These are phyloP conservation scores for Salix exigua DNA, from an alignment of 345 rosid species.

Conservation along the genomic window DNA sequence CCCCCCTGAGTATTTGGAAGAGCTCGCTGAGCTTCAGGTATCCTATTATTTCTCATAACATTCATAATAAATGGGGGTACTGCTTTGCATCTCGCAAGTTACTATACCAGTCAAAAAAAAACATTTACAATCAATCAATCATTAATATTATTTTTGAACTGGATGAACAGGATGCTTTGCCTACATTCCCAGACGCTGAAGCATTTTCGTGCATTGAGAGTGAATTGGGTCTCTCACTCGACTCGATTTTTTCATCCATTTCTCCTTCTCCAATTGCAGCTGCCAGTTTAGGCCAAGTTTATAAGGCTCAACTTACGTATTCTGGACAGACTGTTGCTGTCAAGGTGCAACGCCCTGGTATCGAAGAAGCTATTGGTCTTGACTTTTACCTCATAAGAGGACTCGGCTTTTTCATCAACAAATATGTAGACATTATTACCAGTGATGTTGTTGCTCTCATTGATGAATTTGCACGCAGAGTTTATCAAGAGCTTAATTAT, in stretches of 20 bases:
- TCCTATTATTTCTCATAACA: neutral
- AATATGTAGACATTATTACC: constrained; percentile 69
- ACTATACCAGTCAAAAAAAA: no score
- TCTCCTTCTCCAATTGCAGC: constrained; percentile 92
- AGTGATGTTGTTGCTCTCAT: constrained; percentile 77
- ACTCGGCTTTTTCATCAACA: constrained; percentile 63
- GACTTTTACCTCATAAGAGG: constrained; percentile 90
- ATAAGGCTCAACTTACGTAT: constrained; percentile 79
- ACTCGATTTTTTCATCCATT: constrained; percentile 60
- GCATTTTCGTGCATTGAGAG: constrained; percentile 87
- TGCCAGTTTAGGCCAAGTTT: constrained; percentile 96
- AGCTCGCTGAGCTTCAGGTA: constrained; percentile 92
- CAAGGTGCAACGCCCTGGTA: constrained; percentile 91
- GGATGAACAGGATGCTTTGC: constrained; percentile 75
- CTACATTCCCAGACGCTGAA: constrained; percentile 92
- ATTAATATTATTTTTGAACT: no score
- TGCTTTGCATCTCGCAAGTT: no score
- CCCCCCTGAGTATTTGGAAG: constrained; percentile 90
- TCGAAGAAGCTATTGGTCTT: constrained; percentile 84
- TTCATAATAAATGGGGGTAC: no score
- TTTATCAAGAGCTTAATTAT: constrained; percentile 90
- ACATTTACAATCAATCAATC: no score
- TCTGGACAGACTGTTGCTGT: constrained; percentile 85
- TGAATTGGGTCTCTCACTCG: constrained; percentile 70
- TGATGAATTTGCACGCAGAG: constrained; percentile 91